These are phyloP conservation scores for Astraeus odoratus DNA, from an alignment of 768 basidiomycete genomes.

Conservation along the genomic window DNA sequence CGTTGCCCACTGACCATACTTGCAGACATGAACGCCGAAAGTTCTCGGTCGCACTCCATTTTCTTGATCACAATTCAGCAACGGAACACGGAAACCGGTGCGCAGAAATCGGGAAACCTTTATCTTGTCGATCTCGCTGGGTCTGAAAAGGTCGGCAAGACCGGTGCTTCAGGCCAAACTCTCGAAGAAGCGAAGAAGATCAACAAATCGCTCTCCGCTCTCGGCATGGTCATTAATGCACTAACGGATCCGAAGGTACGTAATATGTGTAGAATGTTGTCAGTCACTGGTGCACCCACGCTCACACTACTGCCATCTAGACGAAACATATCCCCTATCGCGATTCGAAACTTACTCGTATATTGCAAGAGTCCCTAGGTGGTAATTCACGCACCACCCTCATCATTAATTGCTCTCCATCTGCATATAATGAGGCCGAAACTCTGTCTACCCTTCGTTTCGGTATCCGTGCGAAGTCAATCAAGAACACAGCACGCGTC, in stretches of 20 bases:
- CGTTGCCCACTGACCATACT: constrained; percentile 3
- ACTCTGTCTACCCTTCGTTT: constrained; percentile 96
- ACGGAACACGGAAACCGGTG: constrained; percentile 91
- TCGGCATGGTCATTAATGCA: constrained; percentile 99
- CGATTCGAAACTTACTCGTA: constrained; percentile 98
- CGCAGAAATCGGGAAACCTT: constrained; percentile 92
- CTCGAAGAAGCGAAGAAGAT: constrained; percentile 99
- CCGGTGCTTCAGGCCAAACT: constrained; percentile 97
- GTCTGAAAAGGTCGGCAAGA: constrained; percentile 99
- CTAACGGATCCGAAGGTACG: constrained; percentile 90
- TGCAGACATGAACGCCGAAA: constrained; percentile 98
- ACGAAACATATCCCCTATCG: constrained; percentile 96
- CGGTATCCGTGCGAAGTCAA: constrained; percentile 99
- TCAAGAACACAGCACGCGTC: constrained; percentile 99
- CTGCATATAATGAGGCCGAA: constrained; percentile 94
- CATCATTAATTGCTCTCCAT: constrained; percentile 99
- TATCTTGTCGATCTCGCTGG: constrained; percentile 98
- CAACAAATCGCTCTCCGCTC: constrained; percentile 94
- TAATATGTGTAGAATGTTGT: constrained; percentile 1
- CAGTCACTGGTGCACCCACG: neutral
- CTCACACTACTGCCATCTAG: constrained; percentile 34
- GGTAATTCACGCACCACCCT: constrained; percentile 93
- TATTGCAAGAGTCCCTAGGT: constrained; percentile 96
- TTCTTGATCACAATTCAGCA: constrained; percentile 98
- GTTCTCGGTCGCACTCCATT: constrained; percentile 97